Evolutionary conservation across 2,329 filamentous ascomycete genomes (phyloP).

Genomic region (Chaetomium globosum): DNA sequence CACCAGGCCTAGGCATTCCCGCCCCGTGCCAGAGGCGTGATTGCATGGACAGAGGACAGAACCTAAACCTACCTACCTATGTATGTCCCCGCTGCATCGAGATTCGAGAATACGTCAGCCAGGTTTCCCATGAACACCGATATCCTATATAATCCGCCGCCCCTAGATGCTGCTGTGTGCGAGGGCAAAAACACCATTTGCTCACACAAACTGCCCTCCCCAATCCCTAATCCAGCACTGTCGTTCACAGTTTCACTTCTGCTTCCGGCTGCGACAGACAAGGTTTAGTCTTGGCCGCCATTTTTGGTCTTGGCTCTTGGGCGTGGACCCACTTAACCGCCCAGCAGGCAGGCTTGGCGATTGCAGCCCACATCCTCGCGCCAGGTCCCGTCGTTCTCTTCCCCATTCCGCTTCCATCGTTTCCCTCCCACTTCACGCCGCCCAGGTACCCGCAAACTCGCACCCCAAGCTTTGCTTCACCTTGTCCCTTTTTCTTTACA

Average conservation of each 20-base stretch:
- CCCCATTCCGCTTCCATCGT: constrained; percentile 13
- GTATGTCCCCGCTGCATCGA: neutral
- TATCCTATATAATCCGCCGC: neutral
- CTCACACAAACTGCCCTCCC: neutral
- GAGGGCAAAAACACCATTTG: neutral
- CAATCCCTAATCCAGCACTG: neutral
- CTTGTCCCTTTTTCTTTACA: neutral
- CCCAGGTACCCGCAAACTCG: constrained; percentile 19
- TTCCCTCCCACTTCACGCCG: constrained; percentile 17
- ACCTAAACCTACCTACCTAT: neutral
- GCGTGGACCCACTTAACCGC: constrained; percentile 25
- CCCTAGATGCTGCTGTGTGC: neutral
- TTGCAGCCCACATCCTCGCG: constrained; percentile 20
- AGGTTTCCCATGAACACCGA: neutral
- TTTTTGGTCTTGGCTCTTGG: constrained; percentile 22
- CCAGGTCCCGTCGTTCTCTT: constrained; percentile 20
- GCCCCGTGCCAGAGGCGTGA: neutral
- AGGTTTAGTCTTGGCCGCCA: constrained; percentile 18
- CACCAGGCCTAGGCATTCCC: neutral
- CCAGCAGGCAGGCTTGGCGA: constrained; percentile 18
- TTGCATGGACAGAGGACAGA: neutral
- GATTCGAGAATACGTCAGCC: neutral
- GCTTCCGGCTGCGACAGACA: constrained; percentile 4
- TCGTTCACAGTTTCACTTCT: neutral
- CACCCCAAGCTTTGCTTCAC: neutral